Base-by-base conservation (phyloP, 2,329 filamentous ascomycete genomes). In the Madurella mycetomatis region DNA sequence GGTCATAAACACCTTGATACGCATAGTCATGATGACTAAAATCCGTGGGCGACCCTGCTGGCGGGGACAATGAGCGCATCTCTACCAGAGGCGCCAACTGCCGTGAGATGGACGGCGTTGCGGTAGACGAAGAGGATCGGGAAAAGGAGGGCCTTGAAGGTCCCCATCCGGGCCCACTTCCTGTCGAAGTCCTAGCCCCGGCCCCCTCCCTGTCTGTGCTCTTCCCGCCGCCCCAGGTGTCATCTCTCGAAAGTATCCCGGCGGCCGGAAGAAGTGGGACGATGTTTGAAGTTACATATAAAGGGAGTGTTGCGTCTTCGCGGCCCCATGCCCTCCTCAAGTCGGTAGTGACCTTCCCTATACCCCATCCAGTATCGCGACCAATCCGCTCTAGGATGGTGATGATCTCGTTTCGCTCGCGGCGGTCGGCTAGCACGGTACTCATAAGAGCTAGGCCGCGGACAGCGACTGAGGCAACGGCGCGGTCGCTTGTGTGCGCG, bases 341-440 rank as follows among this genome's bases (percentile, higher is more conserved):
- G 54, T 90, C 86, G 41, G 79, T 77, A 63, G 87, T 81, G n/a
- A 94, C 76, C 54, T 85, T 85, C 2, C 80, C 83, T 5, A 92
- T 81, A 39, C 83, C 81, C 89, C 90, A 95, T 13, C 90, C 89
- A 1, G 88, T 91, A 62, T 90, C 84, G 54, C 81, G 80, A 49
- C 84, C 81, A 60, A 95, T 90, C 62, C 82, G 83, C 44, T 87
- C 83, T 41, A 97, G 81, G 25, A 95, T 90, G 3, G 79, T 69
- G 8, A 95, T 74, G 0, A 91, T 87, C 69, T 96, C 91, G 64
- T 88, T 83, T 71, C 95, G 91, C 61, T 96, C 88, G 30, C 79
- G 75, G 4, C 79, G 77, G 49, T 84, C 78, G 0, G 80, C 82
- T 4, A 97, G 76, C 48, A 85, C 85, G 63, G 88, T 83, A 7